Evolutionary conservation across 106 monocot genomes (phyloP).

Genomic region (Triglochin maritima): DNA sequence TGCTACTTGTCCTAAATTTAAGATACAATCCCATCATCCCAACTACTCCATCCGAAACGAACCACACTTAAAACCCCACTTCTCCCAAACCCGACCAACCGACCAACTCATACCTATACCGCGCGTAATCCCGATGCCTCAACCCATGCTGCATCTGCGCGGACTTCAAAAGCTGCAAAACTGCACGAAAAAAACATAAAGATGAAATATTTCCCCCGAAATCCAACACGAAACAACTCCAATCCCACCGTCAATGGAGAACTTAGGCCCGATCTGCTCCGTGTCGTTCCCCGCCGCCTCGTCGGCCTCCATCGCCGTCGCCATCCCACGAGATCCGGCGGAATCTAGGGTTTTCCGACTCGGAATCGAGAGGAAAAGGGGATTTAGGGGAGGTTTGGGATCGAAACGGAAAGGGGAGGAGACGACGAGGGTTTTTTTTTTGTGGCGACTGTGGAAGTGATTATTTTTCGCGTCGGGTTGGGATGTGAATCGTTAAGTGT

Average conservation of each 20-base stretch:
- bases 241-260: conserved; percentile 65
- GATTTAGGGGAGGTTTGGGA: too few species aligned
- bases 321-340: conserved; percentile 13
- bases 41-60: not conserved
- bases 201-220: not conserved
- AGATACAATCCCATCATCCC: not conserved
- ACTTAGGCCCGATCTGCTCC: conserved; percentile 37
- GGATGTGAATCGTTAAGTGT: too few species aligned
- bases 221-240: not conserved
- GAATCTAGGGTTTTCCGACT: not conserved
- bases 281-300: conserved; percentile 2
- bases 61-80: not conserved
- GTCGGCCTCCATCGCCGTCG: conserved; percentile 66
- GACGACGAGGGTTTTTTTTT: too few species aligned
- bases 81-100: not conserved
- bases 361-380: too few species aligned
- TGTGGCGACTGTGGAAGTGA: too few species aligned
- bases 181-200: conserved; percentile 23
- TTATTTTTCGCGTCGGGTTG: too few species aligned
- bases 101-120: conserved; percentile 47
- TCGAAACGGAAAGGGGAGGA: too few species aligned
- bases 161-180: conserved; percentile 71
- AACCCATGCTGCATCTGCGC: conserved; percentile 96
- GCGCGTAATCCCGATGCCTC: conserved; percentile 81
- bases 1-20: not conserved